phyloP scores from a whole-genome alignment of 352 stramenopile species.

The Globisporangium nodosum region DNA sequence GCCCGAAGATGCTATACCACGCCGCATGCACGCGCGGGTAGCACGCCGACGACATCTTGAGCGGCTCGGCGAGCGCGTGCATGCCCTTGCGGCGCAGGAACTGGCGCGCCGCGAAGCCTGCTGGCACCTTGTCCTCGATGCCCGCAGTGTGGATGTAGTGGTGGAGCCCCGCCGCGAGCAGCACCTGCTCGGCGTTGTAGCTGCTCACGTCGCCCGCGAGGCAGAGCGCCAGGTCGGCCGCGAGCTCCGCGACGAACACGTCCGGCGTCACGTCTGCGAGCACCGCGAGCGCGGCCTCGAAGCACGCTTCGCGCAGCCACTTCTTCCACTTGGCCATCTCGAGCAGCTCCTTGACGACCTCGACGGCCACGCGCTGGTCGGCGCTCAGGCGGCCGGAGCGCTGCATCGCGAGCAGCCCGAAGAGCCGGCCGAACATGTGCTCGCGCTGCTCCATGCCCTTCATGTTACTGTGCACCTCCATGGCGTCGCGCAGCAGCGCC shows the following conservation, averaged over 20 bases:
- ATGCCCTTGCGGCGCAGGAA: conserved; percentile 61
- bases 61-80: conserved; percentile 48
- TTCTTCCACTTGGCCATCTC: conserved; percentile 75
- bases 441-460: conserved; percentile 91
- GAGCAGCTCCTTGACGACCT: conserved; percentile 34
- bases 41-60: conserved; percentile 59
- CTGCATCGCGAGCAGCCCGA: conserved; percentile 80
- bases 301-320: conserved; percentile 79
- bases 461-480: conserved; percentile 79
- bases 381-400: conserved; percentile 56
- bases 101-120: conserved; percentile 30
- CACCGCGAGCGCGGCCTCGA: conserved; percentile 58
- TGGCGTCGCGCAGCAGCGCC: conserved; percentile 57
- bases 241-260: conserved; percentile 45
- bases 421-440: conserved; percentile 88
- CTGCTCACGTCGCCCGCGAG: conserved; percentile 30
- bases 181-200: conserved; percentile 78
- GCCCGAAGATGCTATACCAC: conserved; percentile 73
- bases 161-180: conserved; percentile 65
- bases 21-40: conserved; percentile 78
- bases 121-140: conserved; percentile 30
- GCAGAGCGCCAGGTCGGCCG: conserved; percentile 19
- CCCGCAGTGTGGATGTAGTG: conserved; percentile 51
- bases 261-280: conserved; percentile 41
- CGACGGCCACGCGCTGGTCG: conserved; percentile 30